phyloP scores from a whole-genome alignment of 78 protist genomes.

The Tieghemostelium lacteum region DNA sequence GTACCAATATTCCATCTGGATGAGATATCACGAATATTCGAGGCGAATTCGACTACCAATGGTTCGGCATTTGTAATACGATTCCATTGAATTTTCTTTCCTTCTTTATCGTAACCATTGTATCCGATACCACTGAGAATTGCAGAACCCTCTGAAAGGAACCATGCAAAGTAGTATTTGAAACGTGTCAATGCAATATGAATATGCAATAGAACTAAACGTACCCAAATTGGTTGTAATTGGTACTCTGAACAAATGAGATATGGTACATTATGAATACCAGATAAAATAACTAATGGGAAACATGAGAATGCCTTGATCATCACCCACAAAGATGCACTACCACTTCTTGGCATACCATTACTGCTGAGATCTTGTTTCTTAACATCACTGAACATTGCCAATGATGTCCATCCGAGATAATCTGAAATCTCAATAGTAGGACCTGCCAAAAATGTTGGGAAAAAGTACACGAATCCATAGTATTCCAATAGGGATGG shows the following conservation, averaged over 20 bases:
- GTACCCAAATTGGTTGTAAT: slow-evolving; percentile 38
- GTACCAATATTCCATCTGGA: slow-evolving; percentile 85
- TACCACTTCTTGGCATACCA: slow-evolving; percentile 2
- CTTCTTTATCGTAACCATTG: slow-evolving; percentile 58
- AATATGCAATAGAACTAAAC: slow-evolving; percentile 16
- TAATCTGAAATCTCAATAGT: slow-evolving; percentile 83
- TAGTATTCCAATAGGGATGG: slow-evolving; percentile 82
- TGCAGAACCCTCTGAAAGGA: slow-evolving; percentile 81
- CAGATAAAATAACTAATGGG: slow-evolving; percentile 45
- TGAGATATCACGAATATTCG: slow-evolving; percentile 58
- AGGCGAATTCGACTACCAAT: slow-evolving; percentile 67
- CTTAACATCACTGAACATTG: too few relatives aligned
- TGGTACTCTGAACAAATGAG: slow-evolving; percentile 17
- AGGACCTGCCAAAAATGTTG: slow-evolving; percentile 87
- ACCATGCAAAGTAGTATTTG: slow-evolving; percentile 88
- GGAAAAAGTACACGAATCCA: slow-evolving; percentile 82
- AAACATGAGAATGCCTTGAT: slow-evolving; percentile 10
- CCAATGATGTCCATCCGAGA: slow-evolving; percentile 25
- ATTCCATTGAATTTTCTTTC: slow-evolving; percentile 44
- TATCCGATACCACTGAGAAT: slow-evolving; percentile 59
- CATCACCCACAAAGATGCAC: slow-evolving; percentile 36
- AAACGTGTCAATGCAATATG: slow-evolving; percentile 45
- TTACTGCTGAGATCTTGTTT: slow-evolving; percentile 2
- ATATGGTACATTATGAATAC: neutral
- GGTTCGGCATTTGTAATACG: slow-evolving; percentile 67